Evolutionary conservation across 2,329 filamentous ascomycete genomes (phyloP).

Genomic region (Aureobasidium sp.): DNA sequence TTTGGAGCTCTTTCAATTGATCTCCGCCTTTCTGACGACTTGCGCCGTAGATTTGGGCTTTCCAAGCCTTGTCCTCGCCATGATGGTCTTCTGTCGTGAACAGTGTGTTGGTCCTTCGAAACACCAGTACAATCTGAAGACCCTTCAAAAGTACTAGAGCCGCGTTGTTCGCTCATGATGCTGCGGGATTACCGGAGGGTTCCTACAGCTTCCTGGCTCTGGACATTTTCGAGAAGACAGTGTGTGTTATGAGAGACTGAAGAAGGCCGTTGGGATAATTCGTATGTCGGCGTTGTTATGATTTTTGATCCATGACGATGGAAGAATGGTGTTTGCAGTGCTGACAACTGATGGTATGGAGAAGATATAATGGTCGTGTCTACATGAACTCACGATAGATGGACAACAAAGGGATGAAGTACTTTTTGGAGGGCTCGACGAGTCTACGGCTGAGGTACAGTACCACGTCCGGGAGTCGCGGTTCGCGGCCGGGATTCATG

Average conservation of each 20-base stretch:
- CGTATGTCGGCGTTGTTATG: neutral
- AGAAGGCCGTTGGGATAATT: neutral
- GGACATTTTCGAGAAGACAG: neutral
- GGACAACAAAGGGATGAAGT: neutral
- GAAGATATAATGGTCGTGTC: neutral
- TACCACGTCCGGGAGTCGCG: neutral
- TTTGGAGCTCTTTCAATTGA: neutral
- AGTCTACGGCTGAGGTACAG: neutral
- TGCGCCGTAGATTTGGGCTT: neutral
- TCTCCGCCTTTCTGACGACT: neutral
- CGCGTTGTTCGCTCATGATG: neutral
- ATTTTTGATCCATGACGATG: neutral
- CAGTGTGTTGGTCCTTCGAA: neutral
- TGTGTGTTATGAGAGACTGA: neutral
- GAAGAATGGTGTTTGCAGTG: neutral
- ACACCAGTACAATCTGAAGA: neutral
- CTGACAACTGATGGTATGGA: neutral
- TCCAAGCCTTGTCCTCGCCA: neutral
- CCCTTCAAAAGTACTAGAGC: conserved; percentile 1
- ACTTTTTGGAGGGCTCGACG: neutral
- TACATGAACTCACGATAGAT: neutral
- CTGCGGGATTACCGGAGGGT: neutral
- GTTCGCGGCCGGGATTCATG: neutral
- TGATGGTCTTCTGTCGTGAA: neutral
- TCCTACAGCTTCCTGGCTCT: neutral